Evolutionary conservation across 306 rosid species (phyloP), one percentile per base, ranked within the genome.

Genomic region (Lathyrus tuberosus): DNA sequence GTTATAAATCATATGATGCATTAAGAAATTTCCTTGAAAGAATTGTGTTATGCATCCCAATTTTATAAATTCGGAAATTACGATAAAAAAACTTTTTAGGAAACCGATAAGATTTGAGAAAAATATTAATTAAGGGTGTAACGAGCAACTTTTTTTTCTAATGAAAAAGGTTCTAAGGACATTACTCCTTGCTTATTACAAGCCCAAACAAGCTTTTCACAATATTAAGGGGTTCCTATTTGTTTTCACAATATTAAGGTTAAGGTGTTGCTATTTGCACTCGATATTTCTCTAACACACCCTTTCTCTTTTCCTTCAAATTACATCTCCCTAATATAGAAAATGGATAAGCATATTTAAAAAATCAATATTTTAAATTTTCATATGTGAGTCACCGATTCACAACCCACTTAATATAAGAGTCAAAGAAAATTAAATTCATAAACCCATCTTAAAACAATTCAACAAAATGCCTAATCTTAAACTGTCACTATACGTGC

Each of bases 401-500:
- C 1, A 40, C 44, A 40, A 40, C 44, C 13, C 44, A 8, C 11
- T 40, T 41, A 10, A 35, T 35, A 42, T 42, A 4, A 11, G 47
- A 42, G 15, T 42, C 47, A 10, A 42, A 12, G 47, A 42, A 42
- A 42, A 54, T 22, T 26, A 38, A 40, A 62, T 17, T 20, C 8
- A 38, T 17, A 26, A 62, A 62, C 22, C 6, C 67, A 18, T 62
- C 31, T 40, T 41, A 40, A 63, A 40, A n/a, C 57, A 43, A 24
- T 65, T 26, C 54, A 43, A 24, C 22, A 12, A 11, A 13, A 13
- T 26, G 5, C 15, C 15, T 28, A 65, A 57, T 28, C 20, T 57
- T 59, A 59, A 59, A 30, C 44, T 31, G 8, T 31, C 43, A 62
- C 51, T 37, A 22, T 41, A 6, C 37, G 37, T 63, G 68, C 33